phyloP scores from a whole-genome alignment of 306 rosid genomes.

The Quercus aquifolioides region DNA sequence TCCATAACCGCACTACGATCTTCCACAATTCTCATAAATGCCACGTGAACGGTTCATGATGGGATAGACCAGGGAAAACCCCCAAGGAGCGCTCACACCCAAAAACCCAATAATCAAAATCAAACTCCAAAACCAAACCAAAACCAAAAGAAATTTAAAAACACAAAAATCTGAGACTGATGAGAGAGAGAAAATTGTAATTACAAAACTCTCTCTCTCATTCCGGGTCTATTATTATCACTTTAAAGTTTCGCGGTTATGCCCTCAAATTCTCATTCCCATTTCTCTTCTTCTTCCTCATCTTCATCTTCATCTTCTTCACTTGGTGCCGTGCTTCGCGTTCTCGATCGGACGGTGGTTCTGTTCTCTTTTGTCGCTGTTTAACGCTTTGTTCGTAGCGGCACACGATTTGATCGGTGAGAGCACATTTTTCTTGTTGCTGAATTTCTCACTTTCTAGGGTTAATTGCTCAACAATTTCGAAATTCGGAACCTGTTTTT shows the following conservation, averaged over 20 bases:
- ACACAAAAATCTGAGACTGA: conserved; percentile 1
- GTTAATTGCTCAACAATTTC: not conserved
- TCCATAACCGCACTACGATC: no score
- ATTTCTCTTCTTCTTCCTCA: conserved; percentile 15
- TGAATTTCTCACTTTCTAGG: conserved; percentile 5
- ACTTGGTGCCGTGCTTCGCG: not conserved
- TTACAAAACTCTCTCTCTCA: not conserved
- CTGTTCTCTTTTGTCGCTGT: conserved; percentile 1
- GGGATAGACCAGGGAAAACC: not conserved
- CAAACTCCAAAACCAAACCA: not conserved
- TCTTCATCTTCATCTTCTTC: not conserved
- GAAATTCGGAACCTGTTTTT: not conserved
- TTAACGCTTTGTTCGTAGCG: not conserved
- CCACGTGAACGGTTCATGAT: not conserved
- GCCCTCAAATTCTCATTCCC: conserved; percentile 40
- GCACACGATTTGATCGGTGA: conserved; percentile 32
- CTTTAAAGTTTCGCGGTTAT: conserved; percentile 92
- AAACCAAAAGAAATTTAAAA: not conserved
- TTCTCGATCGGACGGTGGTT: conserved; percentile 21
- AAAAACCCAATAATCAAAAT: not conserved
- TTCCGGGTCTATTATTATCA: conserved; percentile 4
- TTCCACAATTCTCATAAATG: not conserved
- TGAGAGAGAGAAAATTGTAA: not conserved
- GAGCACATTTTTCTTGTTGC: conserved; percentile 29
- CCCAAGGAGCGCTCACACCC: not conserved